Conservation (phyloP, 441 rosid species). For the Erodium chrysanthum region DNA sequence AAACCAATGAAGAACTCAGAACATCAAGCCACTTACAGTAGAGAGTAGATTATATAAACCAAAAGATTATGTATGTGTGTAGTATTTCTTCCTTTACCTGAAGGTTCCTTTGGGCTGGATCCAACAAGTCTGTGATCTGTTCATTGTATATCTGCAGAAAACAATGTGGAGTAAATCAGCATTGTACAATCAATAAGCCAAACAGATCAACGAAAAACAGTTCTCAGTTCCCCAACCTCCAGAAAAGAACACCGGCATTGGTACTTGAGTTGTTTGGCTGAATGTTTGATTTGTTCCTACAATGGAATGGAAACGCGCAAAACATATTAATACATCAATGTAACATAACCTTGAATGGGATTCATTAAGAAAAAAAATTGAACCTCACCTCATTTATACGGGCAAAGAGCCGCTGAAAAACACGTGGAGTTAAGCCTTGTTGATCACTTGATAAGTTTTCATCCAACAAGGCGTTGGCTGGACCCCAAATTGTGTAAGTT, state of each 20-base stretch:
- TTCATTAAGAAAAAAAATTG: slow-evolving; percentile 13
- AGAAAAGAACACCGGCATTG: slow-evolving; percentile 97
- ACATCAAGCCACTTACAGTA: slow-evolving; percentile 4
- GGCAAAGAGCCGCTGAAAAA: slow-evolving; percentile 67
- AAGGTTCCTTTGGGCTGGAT: slow-evolving; percentile 77
- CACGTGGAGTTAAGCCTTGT: slow-evolving; percentile 93
- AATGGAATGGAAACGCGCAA: slow-evolving; percentile 19
- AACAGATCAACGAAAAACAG: neutral
- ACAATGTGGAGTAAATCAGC: slow-evolving; percentile 15
- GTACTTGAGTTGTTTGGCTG: slow-evolving; percentile 73
- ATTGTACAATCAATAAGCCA: neutral
- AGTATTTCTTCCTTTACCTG: slow-evolving; percentile 40
- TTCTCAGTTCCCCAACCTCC: slow-evolving; percentile 46
- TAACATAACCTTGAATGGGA: slow-evolving; percentile 1
- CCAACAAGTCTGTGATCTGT: slow-evolving; percentile 92
- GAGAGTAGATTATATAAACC: slow-evolving; percentile 3
- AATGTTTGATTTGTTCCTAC: slow-evolving; percentile 85
- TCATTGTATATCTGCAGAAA: slow-evolving; percentile 87
- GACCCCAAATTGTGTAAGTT: slow-evolving; percentile 99
- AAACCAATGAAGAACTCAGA: slow-evolving; percentile 10
- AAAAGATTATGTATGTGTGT: neutral
- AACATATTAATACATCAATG: slow-evolving; percentile 2
- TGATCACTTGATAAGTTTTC: slow-evolving; percentile 55
- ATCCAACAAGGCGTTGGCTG: slow-evolving; percentile 70
- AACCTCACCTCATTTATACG: slow-evolving; percentile 71